These are phyloP conservation scores for Marchantia polymorpha DNA, from an alignment of 225 moss, liverwort and hornwort genomes.

Conservation along the genomic window DNA sequence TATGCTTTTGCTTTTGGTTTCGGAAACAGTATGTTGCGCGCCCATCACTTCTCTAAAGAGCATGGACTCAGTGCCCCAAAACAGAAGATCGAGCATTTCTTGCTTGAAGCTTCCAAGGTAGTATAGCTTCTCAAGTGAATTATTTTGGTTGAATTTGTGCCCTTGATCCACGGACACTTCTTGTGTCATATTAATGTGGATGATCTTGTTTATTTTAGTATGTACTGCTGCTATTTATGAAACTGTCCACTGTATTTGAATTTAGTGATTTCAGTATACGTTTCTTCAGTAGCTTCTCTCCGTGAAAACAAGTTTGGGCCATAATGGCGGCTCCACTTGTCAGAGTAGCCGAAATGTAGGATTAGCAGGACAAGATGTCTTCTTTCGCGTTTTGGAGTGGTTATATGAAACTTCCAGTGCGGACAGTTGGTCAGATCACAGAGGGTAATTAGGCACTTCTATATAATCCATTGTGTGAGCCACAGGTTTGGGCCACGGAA, in stretches of 20 bases:
- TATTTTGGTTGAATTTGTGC: neutral
- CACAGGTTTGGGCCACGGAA: conserved; percentile 82
- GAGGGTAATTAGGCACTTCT: neutral
- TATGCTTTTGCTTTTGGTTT: conserved; percentile 28
- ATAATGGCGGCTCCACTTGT: neutral
- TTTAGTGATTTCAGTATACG: neutral
- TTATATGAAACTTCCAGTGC: too few species aligned
- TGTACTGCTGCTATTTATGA: neutral
- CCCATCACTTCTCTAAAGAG: conserved; percentile 98
- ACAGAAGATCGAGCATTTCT: conserved; percentile 85
- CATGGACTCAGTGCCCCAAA: conserved; percentile 89
- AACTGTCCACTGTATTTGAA: neutral
- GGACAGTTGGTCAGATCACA: too few species aligned
- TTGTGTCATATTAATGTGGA: neutral
- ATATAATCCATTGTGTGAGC: conserved; percentile 14
- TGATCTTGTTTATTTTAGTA: too few species aligned
- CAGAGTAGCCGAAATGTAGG: neutral
- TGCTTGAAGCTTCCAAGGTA: conserved; percentile 99
- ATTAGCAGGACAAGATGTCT: too few species aligned
- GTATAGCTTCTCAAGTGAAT: conserved; percentile 29
- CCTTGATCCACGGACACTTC: neutral
- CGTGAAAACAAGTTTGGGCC: neutral
- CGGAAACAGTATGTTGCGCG: conserved; percentile 91
- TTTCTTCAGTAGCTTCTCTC: neutral
- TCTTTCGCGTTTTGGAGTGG: neutral